phyloP scores from a whole-genome alignment of 306 rosid species.

The Pyrus betulifolia region DNA sequence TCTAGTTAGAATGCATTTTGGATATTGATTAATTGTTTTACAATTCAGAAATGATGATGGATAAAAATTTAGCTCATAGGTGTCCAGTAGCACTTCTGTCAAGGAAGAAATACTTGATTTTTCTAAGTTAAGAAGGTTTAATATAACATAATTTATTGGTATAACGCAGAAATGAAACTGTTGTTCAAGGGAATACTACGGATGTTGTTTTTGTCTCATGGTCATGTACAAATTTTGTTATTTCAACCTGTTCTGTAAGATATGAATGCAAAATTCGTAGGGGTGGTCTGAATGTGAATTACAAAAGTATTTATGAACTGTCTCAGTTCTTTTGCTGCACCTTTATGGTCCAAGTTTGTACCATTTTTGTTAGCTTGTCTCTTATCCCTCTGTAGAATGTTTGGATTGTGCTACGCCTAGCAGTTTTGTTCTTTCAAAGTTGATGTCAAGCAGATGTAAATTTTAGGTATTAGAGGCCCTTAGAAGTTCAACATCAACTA shows the following conservation, averaged over 20 bases:
- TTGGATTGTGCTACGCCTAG: neutral
- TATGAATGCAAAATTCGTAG: neutral
- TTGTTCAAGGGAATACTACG: neutral
- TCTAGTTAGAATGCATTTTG: neutral
- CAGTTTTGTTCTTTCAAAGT: slow-evolving; percentile 2
- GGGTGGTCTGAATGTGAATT: neutral
- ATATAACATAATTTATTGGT: neutral
- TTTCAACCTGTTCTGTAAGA: neutral
- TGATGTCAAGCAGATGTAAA: slow-evolving; percentile 17
- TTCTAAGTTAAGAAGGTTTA: neutral
- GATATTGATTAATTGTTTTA: neutral
- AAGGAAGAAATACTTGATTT: neutral
- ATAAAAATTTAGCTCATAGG: neutral
- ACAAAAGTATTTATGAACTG: neutral
- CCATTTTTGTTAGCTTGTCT: neutral
- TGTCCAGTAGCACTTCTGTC: neutral
- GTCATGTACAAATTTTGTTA: neutral
- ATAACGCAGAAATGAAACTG: neutral
- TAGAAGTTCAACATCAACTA: slow-evolving; percentile 87
- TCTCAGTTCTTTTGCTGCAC: neutral
- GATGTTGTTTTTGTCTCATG: neutral
- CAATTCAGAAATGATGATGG: neutral
- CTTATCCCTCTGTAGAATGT: neutral
- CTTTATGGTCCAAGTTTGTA: neutral
- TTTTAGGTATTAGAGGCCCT: slow-evolving; percentile 86